These are phyloP conservation scores for Corynascus novoguineensis DNA, from an alignment of 495 filamentous ascomycete genomes.

Conservation along the genomic window DNA sequence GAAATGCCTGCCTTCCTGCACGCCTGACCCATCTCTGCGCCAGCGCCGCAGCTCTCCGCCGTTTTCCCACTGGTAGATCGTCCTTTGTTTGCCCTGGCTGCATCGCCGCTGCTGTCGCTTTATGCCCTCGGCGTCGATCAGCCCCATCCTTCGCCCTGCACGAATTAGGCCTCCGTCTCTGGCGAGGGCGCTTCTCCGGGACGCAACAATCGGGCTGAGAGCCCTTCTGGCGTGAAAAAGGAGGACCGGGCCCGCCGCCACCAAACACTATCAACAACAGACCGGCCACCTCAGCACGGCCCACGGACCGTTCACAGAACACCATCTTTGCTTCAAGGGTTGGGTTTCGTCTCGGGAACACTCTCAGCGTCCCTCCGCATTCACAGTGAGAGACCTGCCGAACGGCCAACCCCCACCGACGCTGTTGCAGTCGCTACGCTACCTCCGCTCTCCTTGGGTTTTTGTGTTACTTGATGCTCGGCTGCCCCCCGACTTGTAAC, in stretches of 20 bases:
- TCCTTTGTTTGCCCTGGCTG: conserved; percentile 28
- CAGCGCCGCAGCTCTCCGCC: conserved; percentile 29
- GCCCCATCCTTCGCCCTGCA: conserved; percentile 7
- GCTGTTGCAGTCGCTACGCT: conserved; percentile 22
- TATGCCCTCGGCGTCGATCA: conserved; percentile 19
- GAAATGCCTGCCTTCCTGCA: conserved; percentile 25
- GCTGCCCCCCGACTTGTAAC: conserved; percentile 15
- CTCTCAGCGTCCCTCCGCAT: conserved; percentile 14
- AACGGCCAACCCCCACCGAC: conserved; percentile 24
- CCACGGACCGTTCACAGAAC: background rate
- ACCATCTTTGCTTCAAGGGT: background rate
- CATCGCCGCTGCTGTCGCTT: conserved; percentile 12
- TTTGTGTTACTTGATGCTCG: conserved; percentile 18
- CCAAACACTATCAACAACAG: background rate
- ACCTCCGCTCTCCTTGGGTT: conserved; percentile 6
- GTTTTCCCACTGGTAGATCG: conserved; percentile 26
- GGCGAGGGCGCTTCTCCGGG: background rate
- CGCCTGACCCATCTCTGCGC: conserved; percentile 32
- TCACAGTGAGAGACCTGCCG: conserved; percentile 20
- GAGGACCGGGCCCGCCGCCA: too few species aligned
- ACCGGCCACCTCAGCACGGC: background rate
- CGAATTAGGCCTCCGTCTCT: conserved; percentile 10
- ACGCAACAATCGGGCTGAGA: background rate
- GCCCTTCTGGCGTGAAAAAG: background rate
- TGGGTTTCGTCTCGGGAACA: background rate